Evolutionary conservation across 768 basidiomycete genomes (phyloP).

Genomic region (Mycena venus): DNA sequence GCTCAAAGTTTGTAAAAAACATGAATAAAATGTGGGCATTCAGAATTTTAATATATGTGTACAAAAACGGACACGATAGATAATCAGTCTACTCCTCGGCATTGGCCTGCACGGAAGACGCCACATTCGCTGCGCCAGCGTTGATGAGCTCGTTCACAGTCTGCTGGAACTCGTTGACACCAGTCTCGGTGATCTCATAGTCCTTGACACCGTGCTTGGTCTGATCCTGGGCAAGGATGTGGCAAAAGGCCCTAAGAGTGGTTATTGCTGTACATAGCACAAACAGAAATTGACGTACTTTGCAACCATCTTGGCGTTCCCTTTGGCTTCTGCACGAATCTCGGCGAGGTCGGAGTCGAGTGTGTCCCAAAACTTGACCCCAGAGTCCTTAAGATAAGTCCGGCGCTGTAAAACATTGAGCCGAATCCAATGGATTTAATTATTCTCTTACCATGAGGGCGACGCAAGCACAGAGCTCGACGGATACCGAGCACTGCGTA

Average conservation of each 20-base stretch:
- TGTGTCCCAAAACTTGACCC: not conserved
- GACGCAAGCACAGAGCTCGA: constrained; percentile 32
- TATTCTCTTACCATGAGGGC: constrained; percentile 32
- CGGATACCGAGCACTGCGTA: constrained; percentile 29
- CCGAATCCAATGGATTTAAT: too few relatives aligned
- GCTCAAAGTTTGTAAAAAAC: not conserved
- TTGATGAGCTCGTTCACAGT: constrained; percentile 5
- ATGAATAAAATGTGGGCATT: not conserved
- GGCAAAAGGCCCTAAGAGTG: constrained; percentile 2
- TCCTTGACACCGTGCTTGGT: not conserved
- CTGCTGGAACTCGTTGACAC: not conserved
- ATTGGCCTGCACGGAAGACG: not conserved
- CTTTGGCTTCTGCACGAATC: not conserved
- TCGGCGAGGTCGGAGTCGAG: not conserved
- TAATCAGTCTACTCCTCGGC: not conserved
- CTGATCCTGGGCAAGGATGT: not conserved
- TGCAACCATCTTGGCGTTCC: not conserved
- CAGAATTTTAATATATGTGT: not conserved
- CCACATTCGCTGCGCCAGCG: not conserved
- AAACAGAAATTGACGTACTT: not conserved
- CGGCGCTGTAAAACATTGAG: too few relatives aligned
- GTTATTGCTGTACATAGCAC: not conserved
- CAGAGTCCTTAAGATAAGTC: too few relatives aligned
- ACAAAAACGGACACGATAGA: not conserved
- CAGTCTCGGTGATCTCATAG: not conserved